Base-by-base conservation (phyloP, 2,329 filamentous ascomycete genomes). In the Xylariales sp. region DNA sequence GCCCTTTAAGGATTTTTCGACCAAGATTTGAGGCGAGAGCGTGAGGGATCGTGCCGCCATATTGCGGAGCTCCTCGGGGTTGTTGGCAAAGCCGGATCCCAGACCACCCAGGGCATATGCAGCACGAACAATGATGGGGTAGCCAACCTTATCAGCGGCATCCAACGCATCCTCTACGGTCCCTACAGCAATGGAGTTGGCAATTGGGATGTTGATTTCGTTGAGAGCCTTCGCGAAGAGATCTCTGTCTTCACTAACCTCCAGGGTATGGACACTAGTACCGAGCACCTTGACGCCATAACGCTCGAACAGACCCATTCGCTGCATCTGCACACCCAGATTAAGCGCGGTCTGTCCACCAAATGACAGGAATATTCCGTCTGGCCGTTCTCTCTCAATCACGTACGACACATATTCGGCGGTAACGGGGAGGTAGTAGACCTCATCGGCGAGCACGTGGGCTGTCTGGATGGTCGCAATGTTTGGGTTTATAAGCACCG, bases 381-480 rank as follows among this genome's bases (percentile, higher is more conserved):
- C 93, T 31, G 93, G 93, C 62, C 83, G 81, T 70, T 97, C 93
- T 59, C 86, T 84, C 73, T 97, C 89, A 63, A 98, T 97, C 48
- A 98, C 91, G 67, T 97, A 91, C 58, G 86, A 86, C 61, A 96
- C 90, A 69, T 97, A 98, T 76, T 97, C 91, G 50, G 91, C 86
- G 14, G 93, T 98, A 57, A 98, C 90, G 43, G 93, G 93, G 27
- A 97, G 84, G 69, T 96, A 97, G 76, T 97, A 97, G 59, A 97
- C 86, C 71, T 97, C 90, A 62, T 97, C 91, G 59, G 89, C 89
- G 61, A 97, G 85, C 58, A 85, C 84, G 75, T 97, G 91, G 65
- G 94, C 89, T 55, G 91, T 97, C 71, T 97, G 91, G 60, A 97
- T 97, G 44, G 93, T 97, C 46, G 91, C 91, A 63, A 97, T 97